Base-by-base conservation (phyloP, 257 asterid species). In the Petunia secreta region DNA sequence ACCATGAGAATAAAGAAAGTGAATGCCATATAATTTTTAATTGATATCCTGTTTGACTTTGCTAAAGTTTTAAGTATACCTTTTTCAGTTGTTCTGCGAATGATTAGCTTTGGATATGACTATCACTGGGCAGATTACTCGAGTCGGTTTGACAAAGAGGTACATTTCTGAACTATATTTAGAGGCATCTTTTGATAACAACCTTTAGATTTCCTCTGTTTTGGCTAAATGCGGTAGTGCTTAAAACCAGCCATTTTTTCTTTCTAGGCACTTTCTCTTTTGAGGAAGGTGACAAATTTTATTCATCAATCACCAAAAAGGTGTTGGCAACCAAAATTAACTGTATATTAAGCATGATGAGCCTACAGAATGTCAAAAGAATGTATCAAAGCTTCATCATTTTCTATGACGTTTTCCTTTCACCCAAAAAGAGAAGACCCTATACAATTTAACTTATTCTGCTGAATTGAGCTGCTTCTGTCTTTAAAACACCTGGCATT, bases 21-120 rank as follows among this genome's bases (percentile, higher is more conserved):
- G 54, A 43, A 43, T 67, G 39, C 8, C 15, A 3, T n/a, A n/a
- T 8, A 6, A 15, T 67, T 15, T 67, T 67, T 73, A 73, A 73
- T 34, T 9, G 50, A 48, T 34, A 34, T 13, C 1, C 62, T 55
- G 36, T 15, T 55, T 5, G n/a, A 55, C 25, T 14, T 55, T 14
- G 34, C 34, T 15, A 5, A 55, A 15, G 34, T 55, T 14, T 14
- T 55, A 4, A 4, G 8, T 3, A 5, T 73, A 37, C 53, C 52
- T 78, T 86, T 84, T 78, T 75, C 95, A 95, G 99, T 95, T 89
- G 92, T 92, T 80, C 83, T 95, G 86, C 97, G 99, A 43, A 95
- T 95, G 99, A 89, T 95, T 83, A 95, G 99, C 92, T 95, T 91
- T 84, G 99, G 99, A 9, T 89, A 83, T 87, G 99, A 95, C 86